Percentiles rank a stretch among this genome's conserved stretches.
These are phyloP conservation scores for Aspergillus unguis DNA, from an alignment of 2,329 filamentous ascomycete genomes.

Conservation along the genomic window DNA sequence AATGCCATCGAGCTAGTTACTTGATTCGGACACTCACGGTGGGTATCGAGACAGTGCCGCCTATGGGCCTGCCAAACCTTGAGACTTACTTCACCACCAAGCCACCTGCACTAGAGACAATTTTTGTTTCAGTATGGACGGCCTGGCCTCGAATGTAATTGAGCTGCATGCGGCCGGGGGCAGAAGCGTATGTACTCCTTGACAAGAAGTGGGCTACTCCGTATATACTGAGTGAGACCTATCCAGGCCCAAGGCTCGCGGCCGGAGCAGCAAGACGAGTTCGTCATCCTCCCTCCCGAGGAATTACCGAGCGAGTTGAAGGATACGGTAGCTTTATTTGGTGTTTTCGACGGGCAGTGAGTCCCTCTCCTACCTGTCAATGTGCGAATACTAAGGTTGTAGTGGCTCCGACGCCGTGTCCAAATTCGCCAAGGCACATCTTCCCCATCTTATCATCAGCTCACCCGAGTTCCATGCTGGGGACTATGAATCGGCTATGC, in stretches of 20 bases:
- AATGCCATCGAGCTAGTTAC: too few relatives aligned
- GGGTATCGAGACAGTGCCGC: too few relatives aligned
- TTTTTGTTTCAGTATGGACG: neutral
- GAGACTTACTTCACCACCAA: too few relatives aligned
- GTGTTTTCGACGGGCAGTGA: conserved; percentile 13
- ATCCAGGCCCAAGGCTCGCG: conserved; percentile 10
- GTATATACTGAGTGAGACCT: neutral
- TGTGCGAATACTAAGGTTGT: neutral
- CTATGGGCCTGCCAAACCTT: too few relatives aligned
- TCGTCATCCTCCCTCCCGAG: neutral
- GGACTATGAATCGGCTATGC: conserved; percentile 7
- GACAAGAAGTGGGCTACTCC: too few relatives aligned
- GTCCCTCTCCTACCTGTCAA: neutral
- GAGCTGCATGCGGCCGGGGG: neutral
- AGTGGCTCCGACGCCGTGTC: conserved; percentile 8
- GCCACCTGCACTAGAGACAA: too few relatives aligned
- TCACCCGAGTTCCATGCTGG: neutral
- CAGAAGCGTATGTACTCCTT: neutral
- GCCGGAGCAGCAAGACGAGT: conserved; percentile 10
- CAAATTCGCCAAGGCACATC: conserved; percentile 1
- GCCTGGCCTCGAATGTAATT: neutral
- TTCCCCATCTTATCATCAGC: neutral
- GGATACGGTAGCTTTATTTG: conserved; percentile 6
- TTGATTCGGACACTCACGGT: too few relatives aligned
- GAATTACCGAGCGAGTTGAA: neutral